Conservation (phyloP, 345 rosid genomes). For the Dimocarpus longan region DNA sequence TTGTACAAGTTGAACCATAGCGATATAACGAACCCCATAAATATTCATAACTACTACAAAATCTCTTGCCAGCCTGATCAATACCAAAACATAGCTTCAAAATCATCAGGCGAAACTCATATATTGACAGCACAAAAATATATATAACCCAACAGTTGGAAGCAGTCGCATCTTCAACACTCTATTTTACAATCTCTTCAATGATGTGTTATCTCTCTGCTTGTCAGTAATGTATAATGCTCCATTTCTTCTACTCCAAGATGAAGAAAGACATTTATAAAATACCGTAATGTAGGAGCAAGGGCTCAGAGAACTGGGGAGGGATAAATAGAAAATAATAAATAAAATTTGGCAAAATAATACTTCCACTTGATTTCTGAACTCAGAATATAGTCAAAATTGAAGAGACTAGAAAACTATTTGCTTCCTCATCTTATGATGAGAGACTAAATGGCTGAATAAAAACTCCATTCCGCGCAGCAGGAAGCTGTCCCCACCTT, state of each 20-base stretch:
- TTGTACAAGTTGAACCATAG: not conserved
- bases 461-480: conserved; percentile 79
- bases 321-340: not conserved
- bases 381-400: conserved; percentile 25
- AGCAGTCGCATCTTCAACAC: not conserved
- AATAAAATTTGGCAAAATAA: not conserved
- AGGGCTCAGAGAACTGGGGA: not conserved
- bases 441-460: conserved; percentile 64
- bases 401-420: conserved; percentile 12
- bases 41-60: not conserved
- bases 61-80: not conserved
- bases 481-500: conserved; percentile 71
- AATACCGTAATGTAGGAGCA: no score
- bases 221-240: conserved; percentile 1
- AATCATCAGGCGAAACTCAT: not conserved
- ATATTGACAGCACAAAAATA: no score
- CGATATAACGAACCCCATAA: no score
- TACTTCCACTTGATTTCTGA: conserved; percentile 8
- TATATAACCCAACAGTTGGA: no score
- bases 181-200: not conserved
- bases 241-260: not conserved
- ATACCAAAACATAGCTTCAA: not conserved
- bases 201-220: not conserved
- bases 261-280: not conserved
- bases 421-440: conserved; percentile 20